Conservation (phyloP, 129 eudicot species). For the Mikania micrantha region DNA sequence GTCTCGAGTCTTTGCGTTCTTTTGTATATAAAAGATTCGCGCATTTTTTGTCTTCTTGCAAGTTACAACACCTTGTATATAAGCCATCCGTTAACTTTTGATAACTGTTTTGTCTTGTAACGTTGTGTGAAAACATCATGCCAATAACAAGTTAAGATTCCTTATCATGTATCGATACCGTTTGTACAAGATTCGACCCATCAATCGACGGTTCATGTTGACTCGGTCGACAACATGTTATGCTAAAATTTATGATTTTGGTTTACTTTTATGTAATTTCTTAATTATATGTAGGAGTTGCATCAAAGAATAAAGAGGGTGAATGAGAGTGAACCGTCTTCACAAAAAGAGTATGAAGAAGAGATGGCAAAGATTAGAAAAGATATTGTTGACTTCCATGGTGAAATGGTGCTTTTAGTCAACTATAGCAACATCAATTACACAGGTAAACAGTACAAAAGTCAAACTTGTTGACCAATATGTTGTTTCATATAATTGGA, state of each 20-base stretch:
- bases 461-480: conserved; percentile 11
- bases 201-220: not conserved
- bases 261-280: not conserved
- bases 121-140: not conserved
- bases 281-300: conserved; percentile 50
- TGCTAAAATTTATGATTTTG: not conserved
- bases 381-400: conserved; percentile 85
- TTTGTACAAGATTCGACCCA: not conserved
- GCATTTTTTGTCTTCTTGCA: not conserved
- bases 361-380: conserved; percentile 61
- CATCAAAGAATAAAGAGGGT: conserved; percentile 62
- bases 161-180: not conserved
- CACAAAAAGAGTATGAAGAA: conserved; percentile 43
- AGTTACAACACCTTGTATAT: not conserved
- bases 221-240: not conserved
- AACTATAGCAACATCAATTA: conserved; percentile 83
- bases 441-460: conserved; percentile 49
- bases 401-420: conserved; percentile 90
- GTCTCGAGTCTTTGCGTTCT: not conserved
- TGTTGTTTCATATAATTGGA: not conserved
- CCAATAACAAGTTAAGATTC: not conserved
- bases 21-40: not conserved
- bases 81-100: not conserved
- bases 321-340: conserved; percentile 41
- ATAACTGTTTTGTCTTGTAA: not conserved